Base-by-base conservation (phyloP, 2,329 filamentous ascomycete species). In the Epicoccum sorghinum region DNA sequence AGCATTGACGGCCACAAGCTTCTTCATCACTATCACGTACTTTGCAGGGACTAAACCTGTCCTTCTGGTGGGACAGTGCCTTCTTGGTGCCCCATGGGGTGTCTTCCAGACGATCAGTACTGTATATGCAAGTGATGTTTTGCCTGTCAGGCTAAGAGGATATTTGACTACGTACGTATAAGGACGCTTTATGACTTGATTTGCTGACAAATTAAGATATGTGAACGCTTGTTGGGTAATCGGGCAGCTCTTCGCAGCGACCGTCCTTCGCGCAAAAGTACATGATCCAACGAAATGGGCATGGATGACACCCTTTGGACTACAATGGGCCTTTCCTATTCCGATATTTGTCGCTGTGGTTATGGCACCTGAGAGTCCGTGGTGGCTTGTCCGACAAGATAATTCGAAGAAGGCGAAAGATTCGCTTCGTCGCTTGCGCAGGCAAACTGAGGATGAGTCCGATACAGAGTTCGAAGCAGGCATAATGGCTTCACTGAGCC, bases 371-470 rank as follows among this genome's bases (percentile, higher is more conserved):
- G 86, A 89, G 69, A 86, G 82, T 8, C 86, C 86, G 0, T 89
- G 86, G 86, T 89, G 87, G 86, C 80, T 89, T n/a, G 84, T 90
- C 29, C 84, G 87, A 35, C 82, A 80, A 58, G 84, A 83, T 27
- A 80, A 79, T 30, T 73, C 83, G 32, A 81, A 84, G 6, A 84
- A 88, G 10, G 88, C 88, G 23, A 88, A 88, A 29, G 13, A 29
- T 3, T 52, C 55, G 3, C 46, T 66, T 3, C 52, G 50, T 7
- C 57, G 48, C 22, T 30, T 63, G 18, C 58, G 60, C 12, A 57
- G 49, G 12, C 44, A 59, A 37, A 22, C 44, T n/a, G 42, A 49
- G 4, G 45, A 41, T 5, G 51, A 58, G 18, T 39, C 59, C 1
- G 49, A 62, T 5, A 42, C 25, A 10, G 54, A 58, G 0, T 62